Evolutionary conservation across 2,329 filamentous ascomycete species (phyloP).

Genomic region (Aureobasidium sp.): DNA sequence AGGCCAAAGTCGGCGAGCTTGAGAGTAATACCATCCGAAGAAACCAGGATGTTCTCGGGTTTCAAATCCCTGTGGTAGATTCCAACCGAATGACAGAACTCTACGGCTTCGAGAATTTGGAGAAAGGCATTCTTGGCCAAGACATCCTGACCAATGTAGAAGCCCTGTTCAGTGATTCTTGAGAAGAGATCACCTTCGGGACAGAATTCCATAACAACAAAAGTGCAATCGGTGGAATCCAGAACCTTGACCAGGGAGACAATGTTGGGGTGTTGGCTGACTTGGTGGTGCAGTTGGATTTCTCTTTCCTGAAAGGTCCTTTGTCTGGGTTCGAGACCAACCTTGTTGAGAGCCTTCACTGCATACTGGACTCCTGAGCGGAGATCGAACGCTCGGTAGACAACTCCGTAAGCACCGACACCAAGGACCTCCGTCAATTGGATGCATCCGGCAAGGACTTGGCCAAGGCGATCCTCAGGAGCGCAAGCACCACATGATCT

Average conservation of each 20-base stretch:
- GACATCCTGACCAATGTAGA: conserved; percentile 87
- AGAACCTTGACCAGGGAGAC: conserved; percentile 92
- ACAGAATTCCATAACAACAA: conserved; percentile 94
- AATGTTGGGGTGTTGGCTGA: conserved; percentile 84
- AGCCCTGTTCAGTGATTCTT: conserved; percentile 92
- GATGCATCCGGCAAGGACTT: conserved; percentile 72
- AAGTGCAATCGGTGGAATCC: conserved; percentile 86
- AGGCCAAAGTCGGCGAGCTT: conserved; percentile 97
- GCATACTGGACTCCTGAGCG: conserved; percentile 78
- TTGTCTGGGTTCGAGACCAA: conserved; percentile 82
- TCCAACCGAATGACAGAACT: conserved; percentile 85
- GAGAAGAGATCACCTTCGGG: conserved; percentile 94
- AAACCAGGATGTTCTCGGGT: conserved; percentile 94
- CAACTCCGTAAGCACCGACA: conserved; percentile 91
- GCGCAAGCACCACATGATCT: conserved; percentile 30
- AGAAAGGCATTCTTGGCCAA: conserved; percentile 83
- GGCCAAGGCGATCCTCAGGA: conserved; percentile 81
- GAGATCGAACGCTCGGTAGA: conserved; percentile 83
- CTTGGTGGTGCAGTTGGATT: conserved; percentile 83
- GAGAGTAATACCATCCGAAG: conserved; percentile 78
- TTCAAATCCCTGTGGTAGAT: conserved; percentile 98
- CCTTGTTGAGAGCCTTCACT: conserved; percentile 94
- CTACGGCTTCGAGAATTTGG: conserved; percentile 92
- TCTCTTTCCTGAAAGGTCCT: conserved; percentile 86
- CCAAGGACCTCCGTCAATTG: conserved; percentile 81